Evolutionary conservation across 345 rosid genomes (phyloP).

Genomic region (Citrus australasica): DNA sequence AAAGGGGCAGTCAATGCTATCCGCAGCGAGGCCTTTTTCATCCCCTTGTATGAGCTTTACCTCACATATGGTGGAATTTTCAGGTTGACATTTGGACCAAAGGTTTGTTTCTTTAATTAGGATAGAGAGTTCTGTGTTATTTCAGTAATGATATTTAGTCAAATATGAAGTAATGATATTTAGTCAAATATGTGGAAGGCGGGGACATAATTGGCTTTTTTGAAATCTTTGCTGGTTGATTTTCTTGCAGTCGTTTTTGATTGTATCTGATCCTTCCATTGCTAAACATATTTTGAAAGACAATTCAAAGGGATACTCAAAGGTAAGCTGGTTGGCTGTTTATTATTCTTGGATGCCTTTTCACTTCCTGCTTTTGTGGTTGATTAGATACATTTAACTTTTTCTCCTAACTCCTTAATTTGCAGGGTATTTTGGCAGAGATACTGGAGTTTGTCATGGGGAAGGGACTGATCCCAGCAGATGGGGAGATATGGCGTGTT

Average conservation of each 20-base stretch:
- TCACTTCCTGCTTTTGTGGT: background rate
- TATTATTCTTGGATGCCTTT: background rate
- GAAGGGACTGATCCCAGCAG: slow-evolving; percentile 93
- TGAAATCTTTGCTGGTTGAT: slow-evolving; percentile 9
- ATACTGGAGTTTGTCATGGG: slow-evolving; percentile 99
- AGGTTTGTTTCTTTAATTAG: slow-evolving; percentile 49
- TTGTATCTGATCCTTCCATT: slow-evolving; percentile 90
- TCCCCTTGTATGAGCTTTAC: slow-evolving; percentile 84
- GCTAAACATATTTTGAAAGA: slow-evolving; percentile 84
- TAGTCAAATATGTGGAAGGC: background rate
- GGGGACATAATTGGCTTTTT: background rate
- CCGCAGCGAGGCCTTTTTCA: slow-evolving; percentile 84
- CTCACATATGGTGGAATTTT: slow-evolving; percentile 95
- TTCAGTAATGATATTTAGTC: background rate
- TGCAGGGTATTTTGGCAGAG: slow-evolving; percentile 89
- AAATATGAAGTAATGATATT: background rate
- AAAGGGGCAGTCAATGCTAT: slow-evolving; percentile 66
- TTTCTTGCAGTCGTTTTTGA: slow-evolving; percentile 72
- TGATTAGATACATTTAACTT: background rate
- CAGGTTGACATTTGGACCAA: slow-evolving; percentile 89
- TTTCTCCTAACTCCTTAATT: slow-evolving; percentile 20
- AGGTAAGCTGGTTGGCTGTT: slow-evolving; percentile 40
- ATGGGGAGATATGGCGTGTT: slow-evolving; percentile 93
- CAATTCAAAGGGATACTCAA: slow-evolving; percentile 84
- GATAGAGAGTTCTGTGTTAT: background rate